phyloP scores from a whole-genome alignment of 1,284 basidiomycete species.

The Cutaneotrichosporon mucoides region DNA sequence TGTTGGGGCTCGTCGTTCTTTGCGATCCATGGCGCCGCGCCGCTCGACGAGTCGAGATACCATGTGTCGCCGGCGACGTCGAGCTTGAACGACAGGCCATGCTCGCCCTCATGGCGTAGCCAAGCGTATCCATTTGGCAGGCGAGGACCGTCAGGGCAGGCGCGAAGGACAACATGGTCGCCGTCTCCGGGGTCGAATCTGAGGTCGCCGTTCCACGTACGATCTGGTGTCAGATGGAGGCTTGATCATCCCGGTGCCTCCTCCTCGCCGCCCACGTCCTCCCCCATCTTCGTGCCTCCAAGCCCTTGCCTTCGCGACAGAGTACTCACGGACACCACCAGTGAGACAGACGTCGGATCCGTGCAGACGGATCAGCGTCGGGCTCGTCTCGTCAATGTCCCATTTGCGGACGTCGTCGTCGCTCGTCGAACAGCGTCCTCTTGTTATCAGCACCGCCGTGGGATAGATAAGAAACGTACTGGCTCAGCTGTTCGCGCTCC shows the following conservation, averaged over 20 bases:
- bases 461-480: not conserved
- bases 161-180: not conserved
- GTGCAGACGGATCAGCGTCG: not conserved
- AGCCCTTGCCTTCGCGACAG: too few relatives aligned
- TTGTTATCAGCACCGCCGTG: not conserved
- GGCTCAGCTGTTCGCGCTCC: not conserved
- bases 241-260: too few relatives aligned
- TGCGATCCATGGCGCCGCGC: not conserved
- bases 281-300: too few relatives aligned
- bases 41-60: not conserved
- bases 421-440: not conserved
- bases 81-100: not conserved
- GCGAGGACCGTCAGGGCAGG: not conserved
- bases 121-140: not conserved
- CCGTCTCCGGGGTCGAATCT: not conserved
- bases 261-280: too few relatives aligned
- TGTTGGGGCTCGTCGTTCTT: not conserved
- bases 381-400: not conserved
- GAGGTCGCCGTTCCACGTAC: not conserved
- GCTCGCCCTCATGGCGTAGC: not conserved
- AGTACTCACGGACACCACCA: not conserved
- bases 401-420: not conserved
- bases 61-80: not conserved
- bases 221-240: not conserved
- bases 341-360: not conserved